phyloP scores from a whole-genome alignment of 352 stramenopile species.

The Globisporangium orthogonon region DNA sequence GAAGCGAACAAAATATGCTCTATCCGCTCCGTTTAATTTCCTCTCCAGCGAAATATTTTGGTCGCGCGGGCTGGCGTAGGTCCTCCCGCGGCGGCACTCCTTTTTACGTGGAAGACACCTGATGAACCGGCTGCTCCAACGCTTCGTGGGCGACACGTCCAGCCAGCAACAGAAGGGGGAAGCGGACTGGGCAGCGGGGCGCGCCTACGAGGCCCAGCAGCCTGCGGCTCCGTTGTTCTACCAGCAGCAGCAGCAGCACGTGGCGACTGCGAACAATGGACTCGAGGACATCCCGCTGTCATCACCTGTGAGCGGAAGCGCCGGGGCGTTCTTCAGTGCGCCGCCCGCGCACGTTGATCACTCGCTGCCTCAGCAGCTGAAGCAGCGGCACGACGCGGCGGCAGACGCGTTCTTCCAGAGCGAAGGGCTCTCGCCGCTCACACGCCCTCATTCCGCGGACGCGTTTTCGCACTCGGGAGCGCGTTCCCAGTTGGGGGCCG shows the following conservation, averaged over 20 bases:
- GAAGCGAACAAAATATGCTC: too few relatives aligned
- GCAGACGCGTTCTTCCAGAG: conserved; percentile 23
- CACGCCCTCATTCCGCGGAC: conserved; percentile 1
- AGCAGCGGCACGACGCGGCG: conserved; percentile 13
- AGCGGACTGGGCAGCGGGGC: background rate
- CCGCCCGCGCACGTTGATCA: conserved; percentile 2
- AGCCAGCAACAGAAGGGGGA: background rate
- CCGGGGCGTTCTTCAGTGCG: conserved; percentile 21
- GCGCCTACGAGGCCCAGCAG: conserved; percentile 2
- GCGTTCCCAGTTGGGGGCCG: conserved; percentile 1
- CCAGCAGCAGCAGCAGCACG: conserved; percentile 7
- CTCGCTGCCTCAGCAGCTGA: conserved; percentile 2
- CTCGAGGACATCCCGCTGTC: conserved; percentile 29
- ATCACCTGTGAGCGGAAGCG: conserved; percentile 11
- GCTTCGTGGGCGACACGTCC: conserved; percentile 12
- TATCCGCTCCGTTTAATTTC: too few relatives aligned
- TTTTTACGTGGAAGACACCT: background rate
- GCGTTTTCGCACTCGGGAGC: conserved; percentile 6
- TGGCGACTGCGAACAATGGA: conserved; percentile 1
- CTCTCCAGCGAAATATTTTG: too few relatives aligned
- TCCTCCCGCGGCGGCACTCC: too few relatives aligned
- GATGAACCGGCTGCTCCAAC: conserved; percentile 18
- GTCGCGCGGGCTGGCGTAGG: too few relatives aligned
- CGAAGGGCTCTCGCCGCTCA: background rate
- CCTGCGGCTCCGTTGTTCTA: background rate